Evolutionary conservation across 139 green algal species (phyloP).

Genomic region (Volvox reticuliferus): DNA sequence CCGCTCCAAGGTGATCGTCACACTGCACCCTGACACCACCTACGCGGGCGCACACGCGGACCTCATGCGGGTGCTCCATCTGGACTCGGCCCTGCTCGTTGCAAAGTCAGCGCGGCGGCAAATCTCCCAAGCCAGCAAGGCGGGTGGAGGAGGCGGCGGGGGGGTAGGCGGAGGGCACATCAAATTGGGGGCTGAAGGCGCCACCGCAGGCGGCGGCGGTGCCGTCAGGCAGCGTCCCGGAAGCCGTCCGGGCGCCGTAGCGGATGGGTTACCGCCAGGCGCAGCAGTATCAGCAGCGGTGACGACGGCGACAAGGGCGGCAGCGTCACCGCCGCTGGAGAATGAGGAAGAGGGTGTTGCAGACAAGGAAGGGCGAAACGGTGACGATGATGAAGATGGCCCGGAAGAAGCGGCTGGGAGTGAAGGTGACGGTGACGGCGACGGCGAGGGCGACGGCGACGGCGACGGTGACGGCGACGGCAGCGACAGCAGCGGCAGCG

Average conservation of each 20-base stretch:
- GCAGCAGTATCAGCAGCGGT: neutral
- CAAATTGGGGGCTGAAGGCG: neutral
- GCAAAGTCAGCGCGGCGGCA: neutral
- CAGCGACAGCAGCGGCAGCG: neutral
- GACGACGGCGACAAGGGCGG: neutral
- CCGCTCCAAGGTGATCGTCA: neutral
- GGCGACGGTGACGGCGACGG: neutral
- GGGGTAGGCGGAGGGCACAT: neutral
- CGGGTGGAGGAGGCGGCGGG: neutral
- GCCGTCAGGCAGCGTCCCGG: too few relatives aligned
- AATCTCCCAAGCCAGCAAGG: neutral
- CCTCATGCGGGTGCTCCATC: constrained; percentile 23
- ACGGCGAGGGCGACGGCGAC: neutral
- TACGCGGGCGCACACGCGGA: constrained; percentile 26
- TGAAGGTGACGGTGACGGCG: neutral
- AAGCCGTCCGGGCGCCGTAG: neutral
- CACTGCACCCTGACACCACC: constrained; percentile 32
- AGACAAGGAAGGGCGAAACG: neutral
- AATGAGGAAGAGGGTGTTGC: neutral
- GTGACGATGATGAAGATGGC: neutral
- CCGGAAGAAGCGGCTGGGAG: neutral
- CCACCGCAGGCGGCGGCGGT: too few relatives aligned
- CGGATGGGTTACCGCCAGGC: neutral
- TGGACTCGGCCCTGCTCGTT: neutral
- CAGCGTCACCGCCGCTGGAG: too few relatives aligned